These are phyloP conservation scores for Lactarius sp. DNA, from an alignment of 768 basidiomycete species.

Conservation along the genomic window DNA sequence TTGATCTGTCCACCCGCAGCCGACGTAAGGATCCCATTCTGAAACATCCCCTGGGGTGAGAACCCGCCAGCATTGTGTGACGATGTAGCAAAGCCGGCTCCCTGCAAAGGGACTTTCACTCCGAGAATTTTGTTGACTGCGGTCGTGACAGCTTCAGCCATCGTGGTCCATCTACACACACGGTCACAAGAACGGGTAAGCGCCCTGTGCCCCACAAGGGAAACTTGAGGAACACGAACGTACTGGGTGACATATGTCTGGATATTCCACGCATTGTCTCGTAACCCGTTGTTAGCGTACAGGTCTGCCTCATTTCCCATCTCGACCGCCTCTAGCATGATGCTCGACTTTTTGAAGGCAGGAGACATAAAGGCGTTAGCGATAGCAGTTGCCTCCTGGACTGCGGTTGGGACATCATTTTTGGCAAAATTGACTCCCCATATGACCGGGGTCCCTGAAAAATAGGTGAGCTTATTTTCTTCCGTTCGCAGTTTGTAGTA, in stretches of 20 bases:
- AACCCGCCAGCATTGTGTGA: constrained; percentile 42
- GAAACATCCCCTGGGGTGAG: constrained; percentile 53
- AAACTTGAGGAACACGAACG: constrained; percentile 23
- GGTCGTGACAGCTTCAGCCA: constrained; percentile 46
- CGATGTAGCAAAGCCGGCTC: constrained; percentile 46
- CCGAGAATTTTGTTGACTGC: constrained; percentile 37
- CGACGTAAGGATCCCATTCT: constrained; percentile 41
- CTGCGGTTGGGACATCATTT: constrained; percentile 35
- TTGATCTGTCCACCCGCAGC: constrained; percentile 43
- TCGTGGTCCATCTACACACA: constrained; percentile 46
- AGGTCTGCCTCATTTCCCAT: constrained; percentile 61
- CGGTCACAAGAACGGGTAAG: background rate
- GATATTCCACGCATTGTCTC: constrained; percentile 38
- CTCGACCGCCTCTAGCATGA: constrained; percentile 52
- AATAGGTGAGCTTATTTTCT: background rate
- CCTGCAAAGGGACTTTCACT: constrained; percentile 43
- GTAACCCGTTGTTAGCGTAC: constrained; percentile 43
- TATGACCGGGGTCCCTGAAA: constrained; percentile 52
- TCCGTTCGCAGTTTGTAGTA: no score
- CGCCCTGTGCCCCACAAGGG: background rate
- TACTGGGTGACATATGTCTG: constrained; percentile 48
- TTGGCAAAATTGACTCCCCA: constrained; percentile 66
- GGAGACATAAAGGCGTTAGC: constrained; percentile 43
- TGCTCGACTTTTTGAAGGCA: constrained; percentile 37
- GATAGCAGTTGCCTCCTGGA: constrained; percentile 46